Conservation (phyloP, 2,329 filamentous ascomycete species). For the Monilinia aucupariae region DNA sequence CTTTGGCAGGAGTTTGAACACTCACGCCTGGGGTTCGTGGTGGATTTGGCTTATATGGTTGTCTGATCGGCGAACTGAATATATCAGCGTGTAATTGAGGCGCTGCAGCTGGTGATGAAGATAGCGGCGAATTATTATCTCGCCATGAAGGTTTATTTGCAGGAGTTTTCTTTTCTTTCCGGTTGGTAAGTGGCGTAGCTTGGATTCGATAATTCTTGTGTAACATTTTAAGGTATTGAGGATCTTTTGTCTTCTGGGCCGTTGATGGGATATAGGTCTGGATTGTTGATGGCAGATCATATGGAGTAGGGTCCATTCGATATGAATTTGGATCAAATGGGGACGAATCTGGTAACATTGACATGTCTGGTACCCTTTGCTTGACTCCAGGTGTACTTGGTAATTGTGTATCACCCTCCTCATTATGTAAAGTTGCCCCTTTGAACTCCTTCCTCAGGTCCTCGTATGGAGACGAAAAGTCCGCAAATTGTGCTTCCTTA, state of each 20-base stretch:
- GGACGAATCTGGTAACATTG: conserved; percentile 56
- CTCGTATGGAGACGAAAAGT: conserved; percentile 73
- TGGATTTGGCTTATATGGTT: conserved; percentile 32
- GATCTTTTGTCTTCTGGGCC: conserved; percentile 52
- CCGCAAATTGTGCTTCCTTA: conserved; percentile 50
- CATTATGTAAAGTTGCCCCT: conserved; percentile 36
- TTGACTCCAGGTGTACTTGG: conserved; percentile 35
- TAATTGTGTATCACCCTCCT: conserved; percentile 38
- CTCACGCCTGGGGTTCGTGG: conserved; percentile 77
- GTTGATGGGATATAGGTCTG: conserved; percentile 15
- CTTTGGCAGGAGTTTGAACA: conserved; percentile 67
- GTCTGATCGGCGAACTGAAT: conserved; percentile 68
- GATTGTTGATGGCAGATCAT: conserved; percentile 34
- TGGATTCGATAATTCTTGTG: conserved; percentile 95
- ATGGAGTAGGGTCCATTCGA: conserved; percentile 39
- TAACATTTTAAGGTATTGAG: conserved; percentile 81
- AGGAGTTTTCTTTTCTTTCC: conserved; percentile 23
- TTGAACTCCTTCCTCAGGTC: conserved; percentile 61
- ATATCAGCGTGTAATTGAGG: conserved; percentile 81
- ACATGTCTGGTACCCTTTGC: conserved; percentile 55
- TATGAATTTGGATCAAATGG: conserved; percentile 47
- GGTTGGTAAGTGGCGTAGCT: conserved; percentile 70
- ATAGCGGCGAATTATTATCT: conserved; percentile 42
- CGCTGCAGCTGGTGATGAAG: conserved; percentile 71
- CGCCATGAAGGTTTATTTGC: conserved; percentile 34